These are phyloP conservation scores for Rhizopogon vesiculosus DNA, from an alignment of 768 basidiomycete species.

Conservation along the genomic window DNA sequence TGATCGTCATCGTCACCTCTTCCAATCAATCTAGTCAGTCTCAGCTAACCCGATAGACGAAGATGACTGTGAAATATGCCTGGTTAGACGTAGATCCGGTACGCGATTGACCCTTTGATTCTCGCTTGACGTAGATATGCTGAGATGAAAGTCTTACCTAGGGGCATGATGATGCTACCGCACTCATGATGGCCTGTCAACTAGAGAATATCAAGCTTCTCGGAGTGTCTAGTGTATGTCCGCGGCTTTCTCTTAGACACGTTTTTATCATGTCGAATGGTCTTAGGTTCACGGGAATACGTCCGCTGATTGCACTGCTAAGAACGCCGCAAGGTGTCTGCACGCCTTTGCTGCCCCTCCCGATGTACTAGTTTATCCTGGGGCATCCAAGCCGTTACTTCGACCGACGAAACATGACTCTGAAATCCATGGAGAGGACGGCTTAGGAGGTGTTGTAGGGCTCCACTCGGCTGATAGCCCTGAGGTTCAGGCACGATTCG, in stretches of 20 bases:
- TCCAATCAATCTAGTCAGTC: background rate
- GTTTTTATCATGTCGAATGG: background rate
- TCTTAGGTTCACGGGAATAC: slow-evolving; percentile 83
- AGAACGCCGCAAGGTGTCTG: slow-evolving; percentile 76
- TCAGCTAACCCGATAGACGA: background rate
- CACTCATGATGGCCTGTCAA: slow-evolving; percentile 73
- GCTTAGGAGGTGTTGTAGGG: slow-evolving; percentile 81
- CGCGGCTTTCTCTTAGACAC: background rate
- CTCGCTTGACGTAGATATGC: background rate
- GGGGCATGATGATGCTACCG: slow-evolving; percentile 90
- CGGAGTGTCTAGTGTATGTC: slow-evolving; percentile 76
- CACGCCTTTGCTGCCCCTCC: slow-evolving; percentile 65
- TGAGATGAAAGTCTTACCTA: slow-evolving; percentile 18
- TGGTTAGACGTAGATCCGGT: slow-evolving; percentile 72
- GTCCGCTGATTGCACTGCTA: slow-evolving; percentile 49
- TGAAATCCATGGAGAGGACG: slow-evolving; percentile 80
- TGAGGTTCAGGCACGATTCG: slow-evolving; percentile 46
- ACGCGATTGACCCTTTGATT: slow-evolving; percentile 13
- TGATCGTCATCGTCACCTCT: background rate
- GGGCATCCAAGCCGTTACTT: slow-evolving; percentile 67
- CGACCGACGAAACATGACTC: slow-evolving; percentile 58
- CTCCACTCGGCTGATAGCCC: slow-evolving; percentile 49
- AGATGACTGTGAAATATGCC: slow-evolving; percentile 21
- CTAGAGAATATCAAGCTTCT: slow-evolving; percentile 61
- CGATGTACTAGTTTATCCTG: slow-evolving; percentile 59